Base-by-base conservation (phyloP, 1,139 yeast genomes). In the Geotrichum bryndzae region DNA sequence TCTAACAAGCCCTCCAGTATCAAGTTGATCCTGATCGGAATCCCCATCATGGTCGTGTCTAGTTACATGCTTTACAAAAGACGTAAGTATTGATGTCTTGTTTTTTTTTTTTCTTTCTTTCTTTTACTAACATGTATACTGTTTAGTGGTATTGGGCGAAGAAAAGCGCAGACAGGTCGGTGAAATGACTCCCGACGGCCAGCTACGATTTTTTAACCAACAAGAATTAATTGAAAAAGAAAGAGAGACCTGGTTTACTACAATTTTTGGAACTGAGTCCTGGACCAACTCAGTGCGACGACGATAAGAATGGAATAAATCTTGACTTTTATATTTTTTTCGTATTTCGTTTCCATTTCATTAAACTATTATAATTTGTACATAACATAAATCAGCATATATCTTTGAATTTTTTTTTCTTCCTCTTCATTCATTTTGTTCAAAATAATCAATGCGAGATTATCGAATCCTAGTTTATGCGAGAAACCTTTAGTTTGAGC, bases 91-190 rank as follows among this genome's bases (percentile, higher is more conserved):
- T 51, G 13, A 22, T 46, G 27, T 2, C 23, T 18, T 18, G 18
- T 18, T 22, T 18, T 48, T 38, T n/a, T 15, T 38, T 18, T 48
- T 38, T n/a, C 2, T 38, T 13, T 51, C 41, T 33, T 23, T 29
- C 55, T 61, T 33, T 23, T 35, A 56, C 33, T 48, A 31, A 38
- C 35, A 22, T 53, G 18, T 15, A 51, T 8, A 38, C 23, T 63
- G 59, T 13, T 59, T 68, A 63, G 76, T 79, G 48, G 70, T 77
- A 33, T 70, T 75, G 1, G 83, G 83, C 4, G 77, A 79, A 38
- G 81, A 80, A 63, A 75, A 82, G 66, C 76, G 74, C 55, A 75
- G 75, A 2, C 85, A 81, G 66, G 71, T 76, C 22, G 86, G 85
- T 6, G 84, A 80, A 61, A 73, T 76, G 62, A 76, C 81, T 60